These are phyloP conservation scores for Leccinum variicolor DNA, from an alignment of 768 basidiomycete species.

Conservation along the genomic window DNA sequence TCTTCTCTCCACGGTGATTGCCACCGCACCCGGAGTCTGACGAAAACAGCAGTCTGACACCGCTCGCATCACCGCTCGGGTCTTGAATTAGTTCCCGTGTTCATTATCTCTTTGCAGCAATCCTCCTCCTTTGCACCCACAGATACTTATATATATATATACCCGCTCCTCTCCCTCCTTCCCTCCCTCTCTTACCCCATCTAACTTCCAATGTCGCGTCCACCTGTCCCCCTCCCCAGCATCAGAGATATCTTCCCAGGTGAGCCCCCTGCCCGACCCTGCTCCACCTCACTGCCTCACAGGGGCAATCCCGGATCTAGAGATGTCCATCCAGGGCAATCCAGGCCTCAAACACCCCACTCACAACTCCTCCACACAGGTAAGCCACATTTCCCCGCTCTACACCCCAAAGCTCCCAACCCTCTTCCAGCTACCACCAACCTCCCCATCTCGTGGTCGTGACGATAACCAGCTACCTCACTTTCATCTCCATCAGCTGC, in stretches of 20 bases:
- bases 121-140: slow-evolving; percentile 1
- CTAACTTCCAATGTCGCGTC: slow-evolving; percentile 19
- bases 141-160: slow-evolving; percentile 15
- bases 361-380: slow-evolving; percentile 1
- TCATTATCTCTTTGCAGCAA: slow-evolving; percentile 9
- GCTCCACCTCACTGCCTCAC: not conserved
- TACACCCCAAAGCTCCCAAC: not conserved
- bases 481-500: slow-evolving; percentile 9
- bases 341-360: slow-evolving; percentile 1
- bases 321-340: slow-evolving; percentile 21
- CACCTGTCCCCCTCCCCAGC: slow-evolving; percentile 40
- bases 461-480: not conserved
- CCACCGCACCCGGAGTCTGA: slow-evolving; percentile 9
- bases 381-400: slow-evolving; percentile 5
- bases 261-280: slow-evolving; percentile 14
- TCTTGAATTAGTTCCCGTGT: slow-evolving; percentile 20
- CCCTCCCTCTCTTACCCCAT: not conserved
- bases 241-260: slow-evolving; percentile 58
- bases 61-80: slow-evolving; percentile 21
- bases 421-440: not conserved
- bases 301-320: slow-evolving; percentile 10
- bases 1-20: slow-evolving; percentile 25
- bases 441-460: not conserved
- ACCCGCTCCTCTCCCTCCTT: not conserved
- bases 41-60: slow-evolving; percentile 4